Conservation (phyloP, 2,329 filamentous ascomycete genomes). For the Apiospora koreana region DNA sequence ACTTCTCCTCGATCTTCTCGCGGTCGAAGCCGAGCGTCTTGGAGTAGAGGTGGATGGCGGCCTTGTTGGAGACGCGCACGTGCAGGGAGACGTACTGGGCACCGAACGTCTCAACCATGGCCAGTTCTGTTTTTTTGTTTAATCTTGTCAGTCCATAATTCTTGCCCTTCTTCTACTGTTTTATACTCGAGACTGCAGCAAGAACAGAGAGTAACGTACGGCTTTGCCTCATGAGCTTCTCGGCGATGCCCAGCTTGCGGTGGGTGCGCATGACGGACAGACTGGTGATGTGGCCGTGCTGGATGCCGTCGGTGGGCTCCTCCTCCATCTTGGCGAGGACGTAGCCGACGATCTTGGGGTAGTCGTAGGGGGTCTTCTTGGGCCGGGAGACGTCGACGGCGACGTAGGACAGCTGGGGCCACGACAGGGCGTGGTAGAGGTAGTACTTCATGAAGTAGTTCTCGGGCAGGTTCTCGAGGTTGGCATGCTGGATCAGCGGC, state of each 20-base stretch:
- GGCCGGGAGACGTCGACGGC: constrained; percentile 89
- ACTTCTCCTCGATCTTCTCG: constrained; percentile 83
- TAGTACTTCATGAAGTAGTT: constrained; percentile 99
- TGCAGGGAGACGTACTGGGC: constrained; percentile 94
- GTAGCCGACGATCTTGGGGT: constrained; percentile 97
- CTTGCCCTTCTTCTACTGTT: too few species aligned
- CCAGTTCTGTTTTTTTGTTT: constrained; percentile 62
- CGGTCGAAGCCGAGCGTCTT: constrained; percentile 88
- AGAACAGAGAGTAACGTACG: constrained; percentile 63
- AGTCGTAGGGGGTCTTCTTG: constrained; percentile 76
- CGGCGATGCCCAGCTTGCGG: constrained; percentile 84
- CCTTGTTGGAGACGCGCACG: constrained; percentile 90
- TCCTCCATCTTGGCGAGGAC: constrained; percentile 99
- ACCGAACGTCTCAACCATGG: constrained; percentile 94
- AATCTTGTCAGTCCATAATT: background rate
- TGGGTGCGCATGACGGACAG: constrained; percentile 97
- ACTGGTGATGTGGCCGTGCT: constrained; percentile 95
- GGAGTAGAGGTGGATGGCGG: constrained; percentile 88
- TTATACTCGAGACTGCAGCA: too few species aligned
- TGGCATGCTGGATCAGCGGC: constrained; percentile 93
- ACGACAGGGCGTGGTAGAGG: constrained; percentile 96
- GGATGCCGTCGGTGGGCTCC: constrained; percentile 86
- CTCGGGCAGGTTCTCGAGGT: constrained; percentile 97
- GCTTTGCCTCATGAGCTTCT: constrained; percentile 96
- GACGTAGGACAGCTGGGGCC: constrained; percentile 96